Conservation (phyloP, 257 asterid species). For the Pogostemon cablin region DNA sequence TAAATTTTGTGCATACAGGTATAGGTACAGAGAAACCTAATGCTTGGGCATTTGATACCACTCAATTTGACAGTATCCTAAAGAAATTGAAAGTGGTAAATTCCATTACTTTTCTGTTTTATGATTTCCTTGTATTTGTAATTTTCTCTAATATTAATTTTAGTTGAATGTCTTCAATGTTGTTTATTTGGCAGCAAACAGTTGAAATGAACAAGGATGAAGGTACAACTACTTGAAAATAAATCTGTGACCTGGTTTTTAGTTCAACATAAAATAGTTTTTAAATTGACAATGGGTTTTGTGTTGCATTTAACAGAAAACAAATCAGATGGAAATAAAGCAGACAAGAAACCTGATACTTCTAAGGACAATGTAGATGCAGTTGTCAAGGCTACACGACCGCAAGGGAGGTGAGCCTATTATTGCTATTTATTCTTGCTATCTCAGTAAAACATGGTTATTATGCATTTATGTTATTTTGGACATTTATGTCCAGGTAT, state of each 20-base stretch:
- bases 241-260: constrained; percentile 17
- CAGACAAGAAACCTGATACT: constrained; percentile 33
- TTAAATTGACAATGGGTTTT: constrained; percentile 15
- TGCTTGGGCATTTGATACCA: constrained; percentile 95
- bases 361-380: constrained; percentile 39
- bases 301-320: constrained; percentile 40
- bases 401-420: constrained; percentile 84
- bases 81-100: constrained; percentile 90
- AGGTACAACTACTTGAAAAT: constrained; percentile 46
- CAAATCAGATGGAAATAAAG: constrained; percentile 39
- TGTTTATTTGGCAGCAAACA: constrained; percentile 61
- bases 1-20: constrained; percentile 47
- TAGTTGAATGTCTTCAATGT: constrained; percentile 1
- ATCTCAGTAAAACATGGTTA: background rate
- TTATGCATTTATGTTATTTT: background rate
- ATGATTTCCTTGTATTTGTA: background rate
- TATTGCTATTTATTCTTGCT: background rate
- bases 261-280: constrained; percentile 14
- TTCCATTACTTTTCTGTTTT: constrained; percentile 12
- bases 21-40: constrained; percentile 81
- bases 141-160: background rate
- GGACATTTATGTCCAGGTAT: constrained; percentile 54
- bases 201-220: constrained; percentile 51
- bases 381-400: constrained; percentile 71
- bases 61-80: constrained; percentile 91